Evolutionary conservation across 1,139 yeast genomes (phyloP), one percentile per base, ranked within the genome.

Genomic region (Zygoascus sp.): DNA sequence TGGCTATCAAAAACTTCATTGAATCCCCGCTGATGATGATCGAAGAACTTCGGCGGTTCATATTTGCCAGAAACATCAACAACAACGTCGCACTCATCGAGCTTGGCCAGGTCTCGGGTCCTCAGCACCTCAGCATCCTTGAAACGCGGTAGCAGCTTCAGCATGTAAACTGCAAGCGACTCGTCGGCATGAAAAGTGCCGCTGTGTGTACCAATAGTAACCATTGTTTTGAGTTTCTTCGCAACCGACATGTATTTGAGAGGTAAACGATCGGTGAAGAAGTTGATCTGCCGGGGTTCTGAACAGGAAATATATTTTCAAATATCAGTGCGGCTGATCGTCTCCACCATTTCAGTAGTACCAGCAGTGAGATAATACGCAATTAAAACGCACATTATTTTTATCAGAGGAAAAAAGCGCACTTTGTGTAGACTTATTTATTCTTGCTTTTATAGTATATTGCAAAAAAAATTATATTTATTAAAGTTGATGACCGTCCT

Each of bases 101-200:
- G 85, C 51, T 80, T 83, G 15, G 71, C 78, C 5, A 90, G 84
- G 55, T 82, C 83, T 70, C 98, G 79, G 3, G 96, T 84, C 64
- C 98, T 80, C 19, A 87, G 77, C 28, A 92, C 73, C 47, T 73
- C 74, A 11, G 95, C 82, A 50, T 80, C 74, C 48, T 76, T 63
- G 66, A 67, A 92, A 62, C 77, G 74, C 3, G 96, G 95, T 45
- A 92, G 72, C 23, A 79, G 71, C 58, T 77, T 79, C 50, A 92
- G 72, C 84, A 92, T 81, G 66, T 76, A 90, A 2, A 90, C 96
- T 1, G 97, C 98, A 51, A 94, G 75, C n/a, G 96, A 83, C 66
- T 92, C 98, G 67, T 92, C 98, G 17, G 98, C 97, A 62, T 92
- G 98, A 74, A 92, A 92, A 0, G 90, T 77, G 7, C 98, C 98